phyloP scores from a whole-genome alignment of 2,329 filamentous ascomycete genomes.

The Talaromyces sp. region DNA sequence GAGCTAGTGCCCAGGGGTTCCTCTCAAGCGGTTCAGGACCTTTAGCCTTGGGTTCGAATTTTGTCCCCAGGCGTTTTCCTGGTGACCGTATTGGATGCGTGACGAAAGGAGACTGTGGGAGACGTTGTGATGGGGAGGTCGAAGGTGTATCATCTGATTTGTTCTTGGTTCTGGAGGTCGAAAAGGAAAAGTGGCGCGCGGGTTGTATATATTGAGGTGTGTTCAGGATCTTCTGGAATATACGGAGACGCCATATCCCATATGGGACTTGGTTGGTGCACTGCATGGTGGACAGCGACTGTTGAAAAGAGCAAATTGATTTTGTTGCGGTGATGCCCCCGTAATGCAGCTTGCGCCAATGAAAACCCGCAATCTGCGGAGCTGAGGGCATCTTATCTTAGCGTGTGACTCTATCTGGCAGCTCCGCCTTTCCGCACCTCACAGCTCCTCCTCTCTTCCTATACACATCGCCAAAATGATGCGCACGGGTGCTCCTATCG shows the following conservation, averaged over 20 bases:
- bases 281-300: conserved; percentile 26
- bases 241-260: conserved; percentile 35
- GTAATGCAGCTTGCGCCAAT: conserved; percentile 15
- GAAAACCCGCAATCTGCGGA: conserved; percentile 22
- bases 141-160: conserved; percentile 6
- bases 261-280: conserved; percentile 31
- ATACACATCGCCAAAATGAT: conserved; percentile 20
- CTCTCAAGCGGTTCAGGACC: conserved; percentile 34
- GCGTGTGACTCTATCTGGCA: not conserved
- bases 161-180: not conserved
- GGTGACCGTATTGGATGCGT: conserved; percentile 22
- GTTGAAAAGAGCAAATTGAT: conserved; percentile 7
- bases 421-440: not conserved
- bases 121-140: conserved; percentile 32
- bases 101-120: conserved; percentile 42
- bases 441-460: not conserved
- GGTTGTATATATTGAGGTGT: not conserved
- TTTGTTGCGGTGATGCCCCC: conserved; percentile 12
- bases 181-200: conserved; percentile 9
- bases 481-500: conserved; percentile 21
- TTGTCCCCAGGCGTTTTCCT: conserved; percentile 22
- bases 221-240: conserved; percentile 26
- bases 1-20: conserved; percentile 46
- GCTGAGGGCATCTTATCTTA: conserved; percentile 2
- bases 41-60: conserved; percentile 25